Percentiles rank a stretch among this genome's conserved stretches.
Evolutionary conservation across 1,284 basidiomycete genomes (phyloP).

Genomic region (Ganoderma sinense): DNA sequence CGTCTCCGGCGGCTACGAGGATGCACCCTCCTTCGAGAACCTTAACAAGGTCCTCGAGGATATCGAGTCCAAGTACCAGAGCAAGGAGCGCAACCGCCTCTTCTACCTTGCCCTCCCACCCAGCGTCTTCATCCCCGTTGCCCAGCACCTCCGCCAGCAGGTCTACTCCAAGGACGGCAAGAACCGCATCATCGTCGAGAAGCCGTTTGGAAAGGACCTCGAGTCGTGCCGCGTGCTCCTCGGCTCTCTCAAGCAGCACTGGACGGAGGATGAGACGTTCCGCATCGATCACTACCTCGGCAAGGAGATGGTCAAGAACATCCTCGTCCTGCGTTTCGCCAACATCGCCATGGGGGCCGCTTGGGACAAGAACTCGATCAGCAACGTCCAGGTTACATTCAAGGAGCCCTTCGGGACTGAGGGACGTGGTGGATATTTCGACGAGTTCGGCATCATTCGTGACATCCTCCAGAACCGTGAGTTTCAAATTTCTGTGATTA

Average conservation of each 20-base stretch:
- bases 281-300: slow-evolving; percentile 98
- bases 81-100: slow-evolving; percentile 76
- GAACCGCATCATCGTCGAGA: slow-evolving; percentile 95
- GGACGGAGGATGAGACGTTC: slow-evolving; percentile 96
- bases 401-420: slow-evolving; percentile 98
- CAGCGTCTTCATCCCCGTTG: slow-evolving; percentile 90
- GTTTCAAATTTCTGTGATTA: slow-evolving; percentile 43
- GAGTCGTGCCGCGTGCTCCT: slow-evolving; percentile 87
- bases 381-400: slow-evolving; percentile 97
- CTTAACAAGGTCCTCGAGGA: slow-evolving; percentile 80
- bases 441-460: slow-evolving; percentile 97
- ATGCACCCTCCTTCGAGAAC: slow-evolving; percentile 78
- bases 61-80: slow-evolving; percentile 77
- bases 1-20: slow-evolving; percentile 88
- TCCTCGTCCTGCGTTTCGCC: slow-evolving; percentile 93
- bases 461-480: slow-evolving; percentile 96
- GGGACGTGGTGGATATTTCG: slow-evolving; percentile 97
- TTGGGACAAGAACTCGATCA: slow-evolving; percentile 95
- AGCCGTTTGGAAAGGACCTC: slow-evolving; percentile 95
- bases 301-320: slow-evolving; percentile 99
- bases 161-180: slow-evolving; percentile 78
- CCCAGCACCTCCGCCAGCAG: slow-evolving; percentile 82
- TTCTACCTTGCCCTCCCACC: slow-evolving; percentile 97
- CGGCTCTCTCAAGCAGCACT: slow-evolving; percentile 81
- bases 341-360: slow-evolving; percentile 87